Evolutionary conservation across 805 yeast species (phyloP).

Genomic region (Starmerella apicola): DNA sequence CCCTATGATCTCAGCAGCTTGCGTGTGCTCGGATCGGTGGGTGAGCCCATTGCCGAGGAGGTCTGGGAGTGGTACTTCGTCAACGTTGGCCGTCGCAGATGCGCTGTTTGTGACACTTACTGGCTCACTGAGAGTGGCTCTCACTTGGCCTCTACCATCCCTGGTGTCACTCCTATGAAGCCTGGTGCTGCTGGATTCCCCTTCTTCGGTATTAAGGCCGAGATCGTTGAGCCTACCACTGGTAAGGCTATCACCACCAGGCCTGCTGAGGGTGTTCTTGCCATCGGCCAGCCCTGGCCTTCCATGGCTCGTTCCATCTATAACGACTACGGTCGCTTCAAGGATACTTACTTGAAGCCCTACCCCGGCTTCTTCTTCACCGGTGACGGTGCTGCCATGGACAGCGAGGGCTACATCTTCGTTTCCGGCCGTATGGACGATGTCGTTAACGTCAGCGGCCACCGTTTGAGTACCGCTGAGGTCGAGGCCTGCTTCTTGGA

Average conservation of each 20-base stretch:
- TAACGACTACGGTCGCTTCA: slow-evolving; percentile 72
- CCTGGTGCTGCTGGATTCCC: slow-evolving; percentile 97
- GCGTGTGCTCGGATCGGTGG: slow-evolving; percentile 91
- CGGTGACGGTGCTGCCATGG: slow-evolving; percentile 98
- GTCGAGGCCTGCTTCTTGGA: slow-evolving; percentile 64
- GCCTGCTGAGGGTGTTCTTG: slow-evolving; percentile 93
- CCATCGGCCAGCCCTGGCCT: slow-evolving; percentile 87
- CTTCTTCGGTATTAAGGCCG: slow-evolving; percentile 87
- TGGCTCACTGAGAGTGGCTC: slow-evolving; percentile 99
- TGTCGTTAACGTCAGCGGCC: slow-evolving; percentile 96
- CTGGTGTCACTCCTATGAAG: slow-evolving; percentile 88
- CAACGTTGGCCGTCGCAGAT: slow-evolving; percentile 75
- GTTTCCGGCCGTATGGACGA: slow-evolving; percentile 97
- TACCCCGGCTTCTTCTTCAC: slow-evolving; percentile 91
- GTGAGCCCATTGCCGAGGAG: slow-evolving; percentile 97
- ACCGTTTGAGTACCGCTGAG: slow-evolving; percentile 95
- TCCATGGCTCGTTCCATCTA: slow-evolving; percentile 96
- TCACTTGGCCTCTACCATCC: slow-evolving; percentile 85
- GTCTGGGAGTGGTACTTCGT: slow-evolving; percentile 98
- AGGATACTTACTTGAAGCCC: slow-evolving; percentile 86
- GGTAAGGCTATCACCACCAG: slow-evolving; percentile 76
- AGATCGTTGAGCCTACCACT: slow-evolving; percentile 81
- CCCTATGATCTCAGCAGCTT: slow-evolving; percentile 74
- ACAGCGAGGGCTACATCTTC: slow-evolving; percentile 93
- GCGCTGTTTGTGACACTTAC: slow-evolving; percentile 90